phyloP scores from a whole-genome alignment of 805 yeast species.

The Lachancea sp. region DNA sequence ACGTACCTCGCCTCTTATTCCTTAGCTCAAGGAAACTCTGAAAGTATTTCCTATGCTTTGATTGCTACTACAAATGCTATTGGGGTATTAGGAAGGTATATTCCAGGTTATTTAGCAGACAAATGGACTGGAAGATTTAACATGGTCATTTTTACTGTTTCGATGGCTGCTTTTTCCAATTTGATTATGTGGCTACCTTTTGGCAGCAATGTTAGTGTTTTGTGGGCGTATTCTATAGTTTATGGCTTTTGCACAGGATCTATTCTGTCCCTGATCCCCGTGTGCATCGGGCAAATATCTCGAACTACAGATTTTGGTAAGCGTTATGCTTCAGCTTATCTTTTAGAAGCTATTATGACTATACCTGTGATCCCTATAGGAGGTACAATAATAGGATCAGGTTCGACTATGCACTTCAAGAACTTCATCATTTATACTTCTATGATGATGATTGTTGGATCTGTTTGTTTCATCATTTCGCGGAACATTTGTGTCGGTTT shows the following conservation, averaged over 20 bases:
- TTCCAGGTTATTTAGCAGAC: slow-evolving; percentile 43
- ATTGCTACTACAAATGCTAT: slow-evolving; percentile 43
- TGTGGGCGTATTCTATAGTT: slow-evolving; percentile 41
- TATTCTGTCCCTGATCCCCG: slow-evolving; percentile 52
- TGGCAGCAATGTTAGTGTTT: slow-evolving; percentile 33
- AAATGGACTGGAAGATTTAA: slow-evolving; percentile 46
- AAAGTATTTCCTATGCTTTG: slow-evolving; percentile 40
- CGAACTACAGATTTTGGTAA: slow-evolving; percentile 49
- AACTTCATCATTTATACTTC: slow-evolving; percentile 43
- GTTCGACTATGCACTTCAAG: slow-evolving; percentile 32
- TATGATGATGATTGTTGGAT: slow-evolving; percentile 35
- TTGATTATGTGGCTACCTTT: slow-evolving; percentile 40
- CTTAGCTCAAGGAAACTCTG: slow-evolving; percentile 42
- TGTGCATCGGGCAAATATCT: slow-evolving; percentile 53
- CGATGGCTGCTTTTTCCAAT: slow-evolving; percentile 33
- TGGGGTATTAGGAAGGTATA: slow-evolving; percentile 41
- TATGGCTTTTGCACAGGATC: slow-evolving; percentile 56
- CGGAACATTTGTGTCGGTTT: slow-evolving; percentile 42
- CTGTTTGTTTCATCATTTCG: slow-evolving; percentile 35
- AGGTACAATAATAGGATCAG: slow-evolving; percentile 40
- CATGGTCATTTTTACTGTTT: slow-evolving; percentile 38
- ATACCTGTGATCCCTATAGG: slow-evolving; percentile 46
- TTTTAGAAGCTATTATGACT: slow-evolving; percentile 47
- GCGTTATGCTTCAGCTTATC: slow-evolving; percentile 51
- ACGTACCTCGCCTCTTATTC: slow-evolving; percentile 52